A percentile compares a stretch with the other conserved stretches of the same genome.
These are phyloP conservation scores for Colletotrichum navitas DNA, from an alignment of 2,329 filamentous ascomycete genomes.

Conservation along the genomic window DNA sequence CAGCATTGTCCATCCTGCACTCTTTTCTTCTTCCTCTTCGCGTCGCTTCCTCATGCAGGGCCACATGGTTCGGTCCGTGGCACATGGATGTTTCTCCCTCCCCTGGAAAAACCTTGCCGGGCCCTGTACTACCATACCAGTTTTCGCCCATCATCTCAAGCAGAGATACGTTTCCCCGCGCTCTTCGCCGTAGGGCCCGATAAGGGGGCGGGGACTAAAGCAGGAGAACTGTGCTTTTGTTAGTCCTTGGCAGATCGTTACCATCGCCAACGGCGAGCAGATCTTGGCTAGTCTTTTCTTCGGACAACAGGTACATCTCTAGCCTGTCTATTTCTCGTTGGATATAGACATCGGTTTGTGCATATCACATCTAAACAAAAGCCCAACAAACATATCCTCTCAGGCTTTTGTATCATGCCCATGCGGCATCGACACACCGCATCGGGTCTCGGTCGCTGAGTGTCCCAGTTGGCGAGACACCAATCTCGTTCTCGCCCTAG, in stretches of 20 bases:
- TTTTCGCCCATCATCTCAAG: constrained; percentile 15
- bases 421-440: background rate
- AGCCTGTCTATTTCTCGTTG: background rate
- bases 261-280: constrained; percentile 13
- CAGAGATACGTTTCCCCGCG: background rate
- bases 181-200: background rate
- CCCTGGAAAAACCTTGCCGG: constrained; percentile 13
- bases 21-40: constrained; percentile 29
- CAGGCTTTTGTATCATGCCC: background rate
- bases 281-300: constrained; percentile 4
- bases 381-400: background rate
- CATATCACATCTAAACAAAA: background rate
- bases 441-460: constrained; percentile 12
- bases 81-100: constrained; percentile 19
- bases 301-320: constrained; percentile 10
- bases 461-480: constrained; percentile 33
- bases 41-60: constrained; percentile 29
- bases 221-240: background rate
- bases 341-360: background rate
- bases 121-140: constrained; percentile 6
- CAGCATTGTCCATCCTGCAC: background rate
- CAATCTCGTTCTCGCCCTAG: constrained; percentile 35
- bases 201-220: constrained; percentile 5
- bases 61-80: constrained; percentile 5
- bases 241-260: constrained; percentile 6